Evolutionary conservation across 73 alveolate species (phyloP).

Genomic region (Tetrahymena malaccensis): DNA sequence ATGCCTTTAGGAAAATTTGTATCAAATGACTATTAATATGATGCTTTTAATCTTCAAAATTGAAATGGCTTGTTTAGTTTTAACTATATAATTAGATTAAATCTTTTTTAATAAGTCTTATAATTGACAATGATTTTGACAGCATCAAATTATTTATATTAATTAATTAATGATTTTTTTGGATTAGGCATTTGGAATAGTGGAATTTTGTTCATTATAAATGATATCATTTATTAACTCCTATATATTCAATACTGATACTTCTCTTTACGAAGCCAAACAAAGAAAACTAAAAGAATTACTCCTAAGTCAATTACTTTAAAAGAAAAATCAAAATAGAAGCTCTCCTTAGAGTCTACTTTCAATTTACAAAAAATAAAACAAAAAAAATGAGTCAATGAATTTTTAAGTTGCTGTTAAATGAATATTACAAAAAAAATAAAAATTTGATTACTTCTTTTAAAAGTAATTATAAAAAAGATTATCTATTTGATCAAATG

Average conservation of each 20-base stretch:
- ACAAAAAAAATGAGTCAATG: not conserved
- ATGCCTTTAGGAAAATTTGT: not conserved
- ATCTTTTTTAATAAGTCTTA: not conserved
- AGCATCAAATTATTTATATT: not conserved
- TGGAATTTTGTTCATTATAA: not conserved
- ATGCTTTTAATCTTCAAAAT: too few species aligned
- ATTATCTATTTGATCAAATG: not conserved
- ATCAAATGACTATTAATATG: not conserved
- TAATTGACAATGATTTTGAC: not conserved
- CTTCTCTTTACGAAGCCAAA: too few species aligned
- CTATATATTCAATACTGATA: not conserved
- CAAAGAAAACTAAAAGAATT: not conserved
- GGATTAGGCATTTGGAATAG: not conserved
- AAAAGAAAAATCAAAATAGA: too few species aligned
- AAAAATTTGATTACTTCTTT: not conserved
- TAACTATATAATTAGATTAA: not conserved
- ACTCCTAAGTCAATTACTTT: not conserved
- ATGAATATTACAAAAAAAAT: not conserved
- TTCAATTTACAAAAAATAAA: not conserved
- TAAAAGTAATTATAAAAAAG: too few species aligned
- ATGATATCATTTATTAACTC: not conserved
- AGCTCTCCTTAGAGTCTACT: not conserved
- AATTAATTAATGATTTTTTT: not conserved
- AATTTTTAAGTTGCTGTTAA: not conserved
- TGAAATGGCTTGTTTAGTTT: not conserved